A percentile compares a stretch with the other conserved stretches of the same genome.
These are phyloP conservation scores for Candida coleopterorum DNA, from an alignment of 805 yeast species.

Conservation along the genomic window DNA sequence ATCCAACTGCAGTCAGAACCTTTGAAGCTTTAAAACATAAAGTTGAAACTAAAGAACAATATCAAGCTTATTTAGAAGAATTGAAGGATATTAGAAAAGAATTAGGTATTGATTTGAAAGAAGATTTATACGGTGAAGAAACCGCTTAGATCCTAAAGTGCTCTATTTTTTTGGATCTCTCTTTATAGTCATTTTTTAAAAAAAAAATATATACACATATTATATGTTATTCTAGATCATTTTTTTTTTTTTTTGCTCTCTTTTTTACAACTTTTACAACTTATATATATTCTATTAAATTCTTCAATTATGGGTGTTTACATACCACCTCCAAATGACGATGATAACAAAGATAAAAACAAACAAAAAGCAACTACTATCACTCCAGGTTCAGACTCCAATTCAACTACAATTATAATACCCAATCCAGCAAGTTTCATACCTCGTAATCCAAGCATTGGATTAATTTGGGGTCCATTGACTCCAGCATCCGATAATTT, in stretches of 20 bases:
- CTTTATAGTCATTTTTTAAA: too few relatives aligned
- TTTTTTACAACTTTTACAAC: too few relatives aligned
- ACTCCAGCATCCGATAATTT: conserved; percentile 69
- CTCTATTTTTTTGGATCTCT: too few relatives aligned
- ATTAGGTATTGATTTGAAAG: conserved; percentile 89
- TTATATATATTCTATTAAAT: too few relatives aligned
- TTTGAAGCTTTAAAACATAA: conserved; percentile 95
- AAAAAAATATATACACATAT: too few relatives aligned
- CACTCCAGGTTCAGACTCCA: conserved; percentile 4
- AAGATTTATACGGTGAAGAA: conserved; percentile 59
- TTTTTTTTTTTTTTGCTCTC: too few relatives aligned
- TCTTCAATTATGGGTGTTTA: conserved; percentile 29
- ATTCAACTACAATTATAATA: conserved; percentile 12
- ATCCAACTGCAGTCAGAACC: conserved; percentile 97
- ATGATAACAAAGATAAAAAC: conserved; percentile 7
- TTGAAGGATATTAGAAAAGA: conserved; percentile 87
- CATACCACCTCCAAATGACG: conserved; percentile 29
- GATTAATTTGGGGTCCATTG: conserved; percentile 66
- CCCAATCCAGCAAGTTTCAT: conserved; percentile 17
- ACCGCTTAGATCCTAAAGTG: conserved; percentile 12
- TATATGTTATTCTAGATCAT: not conserved
- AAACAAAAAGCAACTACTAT: not conserved
- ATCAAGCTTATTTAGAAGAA: conserved; percentile 93
- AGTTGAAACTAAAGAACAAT: conserved; percentile 91
- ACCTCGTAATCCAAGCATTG: conserved; percentile 48